phyloP scores from a whole-genome alignment of 2,329 filamentous ascomycete genomes.

The Fusarium sp. region DNA sequence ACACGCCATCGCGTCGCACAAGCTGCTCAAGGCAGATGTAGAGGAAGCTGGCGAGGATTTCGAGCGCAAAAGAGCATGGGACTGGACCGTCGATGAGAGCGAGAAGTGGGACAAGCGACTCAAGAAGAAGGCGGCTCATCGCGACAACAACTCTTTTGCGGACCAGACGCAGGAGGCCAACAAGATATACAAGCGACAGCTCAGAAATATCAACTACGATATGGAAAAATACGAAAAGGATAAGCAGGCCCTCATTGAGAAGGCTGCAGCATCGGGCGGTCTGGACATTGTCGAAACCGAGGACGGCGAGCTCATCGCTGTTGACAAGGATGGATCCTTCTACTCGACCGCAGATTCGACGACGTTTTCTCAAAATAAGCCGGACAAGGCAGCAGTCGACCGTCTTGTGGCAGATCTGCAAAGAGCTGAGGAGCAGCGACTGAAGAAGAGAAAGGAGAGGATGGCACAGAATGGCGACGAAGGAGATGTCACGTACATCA shows the following conservation, averaged over 20 bases:
- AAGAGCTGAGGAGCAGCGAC: conserved; percentile 86
- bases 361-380: conserved; percentile 85
- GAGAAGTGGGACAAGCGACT: conserved; percentile 94
- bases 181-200: conserved; percentile 94
- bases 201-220: conserved; percentile 81
- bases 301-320: conserved; percentile 91
- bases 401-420: conserved; percentile 86
- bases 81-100: conserved; percentile 96
- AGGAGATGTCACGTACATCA: conserved; percentile 97
- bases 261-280: conserved; percentile 84
- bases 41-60: conserved; percentile 90
- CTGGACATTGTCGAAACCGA: conserved; percentile 97
- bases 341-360: conserved; percentile 90
- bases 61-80: conserved; percentile 97
- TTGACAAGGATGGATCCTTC: conserved; percentile 91
- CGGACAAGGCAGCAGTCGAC: conserved; percentile 88
- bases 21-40: conserved; percentile 91
- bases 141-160: conserved; percentile 89
- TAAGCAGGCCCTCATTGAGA: conserved; percentile 86
- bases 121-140: conserved; percentile 83
- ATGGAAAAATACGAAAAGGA: conserved; percentile 87
- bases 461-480: conserved; percentile 84
- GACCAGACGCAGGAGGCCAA: conserved; percentile 89
- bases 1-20: conserved; percentile 89
- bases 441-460: conserved; percentile 88